phyloP scores from a whole-genome alignment of 208 protist species.

The Leishmania aethiopica region DNA sequence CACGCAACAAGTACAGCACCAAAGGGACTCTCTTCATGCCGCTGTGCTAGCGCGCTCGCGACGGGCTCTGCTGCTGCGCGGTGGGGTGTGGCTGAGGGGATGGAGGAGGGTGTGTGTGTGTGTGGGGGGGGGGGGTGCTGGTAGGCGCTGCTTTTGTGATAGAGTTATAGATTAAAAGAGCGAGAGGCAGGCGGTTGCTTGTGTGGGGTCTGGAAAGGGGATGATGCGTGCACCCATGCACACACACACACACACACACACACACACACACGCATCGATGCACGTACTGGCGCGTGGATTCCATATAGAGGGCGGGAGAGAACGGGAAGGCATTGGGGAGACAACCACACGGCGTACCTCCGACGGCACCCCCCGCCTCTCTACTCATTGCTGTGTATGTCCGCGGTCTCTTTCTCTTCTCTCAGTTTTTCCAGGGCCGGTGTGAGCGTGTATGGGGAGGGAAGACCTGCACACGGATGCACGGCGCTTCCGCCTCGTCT shows the following conservation, averaged over 20 bases:
- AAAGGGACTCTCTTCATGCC: constrained; percentile 78
- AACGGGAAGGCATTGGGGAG: neutral
- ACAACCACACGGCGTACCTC: neutral
- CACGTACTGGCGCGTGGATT: neutral
- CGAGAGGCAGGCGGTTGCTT: neutral
- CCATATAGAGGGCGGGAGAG: neutral
- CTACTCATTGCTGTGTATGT: neutral
- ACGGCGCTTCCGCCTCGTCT: neutral
- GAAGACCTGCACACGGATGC: neutral
- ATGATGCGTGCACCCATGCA: neutral
- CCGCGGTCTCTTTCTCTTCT: neutral
- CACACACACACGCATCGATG: neutral
- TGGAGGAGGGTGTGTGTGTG: constrained; percentile 2
- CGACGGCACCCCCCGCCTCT: neutral
- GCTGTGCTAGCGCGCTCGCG: constrained; percentile 26
- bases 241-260: constrained; percentile 1
- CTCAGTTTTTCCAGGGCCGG: neutral
- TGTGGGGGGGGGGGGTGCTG: neutral
- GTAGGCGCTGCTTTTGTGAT: neutral
- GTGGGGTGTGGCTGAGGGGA: neutral
- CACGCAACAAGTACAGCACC: constrained; percentile 65
- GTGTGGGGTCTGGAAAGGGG: neutral
- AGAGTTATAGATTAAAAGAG: neutral
- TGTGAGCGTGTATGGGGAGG: neutral
- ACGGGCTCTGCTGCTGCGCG: neutral